These are phyloP conservation scores for Eremomyces bilateralis DNA, from an alignment of 495 filamentous ascomycete species.

Conservation along the genomic window DNA sequence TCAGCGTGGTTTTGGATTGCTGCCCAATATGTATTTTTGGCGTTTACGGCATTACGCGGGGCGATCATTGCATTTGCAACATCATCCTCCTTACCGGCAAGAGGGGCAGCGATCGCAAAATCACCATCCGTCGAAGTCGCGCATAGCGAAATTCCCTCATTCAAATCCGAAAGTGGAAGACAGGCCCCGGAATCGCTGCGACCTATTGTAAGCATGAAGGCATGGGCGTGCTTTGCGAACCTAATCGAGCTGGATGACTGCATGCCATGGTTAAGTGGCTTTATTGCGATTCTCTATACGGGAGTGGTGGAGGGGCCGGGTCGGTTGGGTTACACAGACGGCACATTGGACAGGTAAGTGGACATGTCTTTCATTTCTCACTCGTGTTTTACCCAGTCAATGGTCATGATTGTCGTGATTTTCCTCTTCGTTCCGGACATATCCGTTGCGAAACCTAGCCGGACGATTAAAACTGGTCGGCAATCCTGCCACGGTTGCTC, in stretches of 20 bases:
- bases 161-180: conserved; percentile 15
- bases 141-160: background rate
- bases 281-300: conserved; percentile 51
- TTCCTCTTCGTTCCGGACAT: too few relatives aligned
- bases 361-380: conserved; percentile 6
- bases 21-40: conserved; percentile 46
- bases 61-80: conserved; percentile 29
- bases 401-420: too few relatives aligned
- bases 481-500: too few relatives aligned
- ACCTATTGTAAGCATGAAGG: conserved; percentile 51
- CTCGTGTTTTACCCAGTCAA: conserved; percentile 1
- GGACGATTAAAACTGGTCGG: too few relatives aligned
- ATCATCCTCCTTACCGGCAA: conserved; percentile 30
- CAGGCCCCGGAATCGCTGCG: conserved; percentile 10
- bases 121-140: background rate
- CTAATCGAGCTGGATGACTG: conserved; percentile 46
- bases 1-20: conserved; percentile 40
- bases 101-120: conserved; percentile 14
- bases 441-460: too few relatives aligned
- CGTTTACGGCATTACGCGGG: conserved; percentile 40
- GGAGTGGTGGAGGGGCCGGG: conserved; percentile 48
- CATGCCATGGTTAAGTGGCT: conserved; percentile 71
- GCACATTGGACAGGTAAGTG: conserved; percentile 77
- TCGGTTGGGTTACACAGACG: conserved; percentile 47
- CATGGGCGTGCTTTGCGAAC: conserved; percentile 46